Conservation (phyloP, 139 green algal genomes). For the Chlamydomonas sp. region DNA sequence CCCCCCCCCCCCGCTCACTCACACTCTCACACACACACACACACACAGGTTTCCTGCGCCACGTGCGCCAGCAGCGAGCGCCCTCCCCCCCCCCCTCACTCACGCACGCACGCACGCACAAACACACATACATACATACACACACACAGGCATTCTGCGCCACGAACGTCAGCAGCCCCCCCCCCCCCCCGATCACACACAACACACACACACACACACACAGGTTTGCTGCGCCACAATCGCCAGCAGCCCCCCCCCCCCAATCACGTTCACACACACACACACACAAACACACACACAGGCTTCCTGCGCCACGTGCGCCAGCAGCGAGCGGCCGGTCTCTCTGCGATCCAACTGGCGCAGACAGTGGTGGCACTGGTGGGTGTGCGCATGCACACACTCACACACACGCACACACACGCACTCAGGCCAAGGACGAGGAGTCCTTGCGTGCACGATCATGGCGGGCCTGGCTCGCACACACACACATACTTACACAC, state of each 20-base stretch:
- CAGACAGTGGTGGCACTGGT: conserved; percentile 55
- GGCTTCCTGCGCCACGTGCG: conserved; percentile 75
- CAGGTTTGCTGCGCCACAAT: too few species aligned
- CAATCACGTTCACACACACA: conserved; percentile 22
- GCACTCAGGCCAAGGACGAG: too few species aligned
- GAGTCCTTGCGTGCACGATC: too few species aligned
- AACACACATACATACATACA: neutral
- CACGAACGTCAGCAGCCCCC: neutral
- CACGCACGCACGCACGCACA: neutral
- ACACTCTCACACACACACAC: conserved; percentile 2
- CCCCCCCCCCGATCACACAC: too few species aligned
- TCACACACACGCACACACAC: too few species aligned
- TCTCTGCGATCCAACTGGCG: conserved; percentile 68
- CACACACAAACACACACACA: too few species aligned
- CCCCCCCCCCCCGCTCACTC: neutral
- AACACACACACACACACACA: neutral
- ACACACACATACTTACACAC: conserved; percentile 18
- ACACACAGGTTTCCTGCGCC: conserved; percentile 60
- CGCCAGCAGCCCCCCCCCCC: too few species aligned
- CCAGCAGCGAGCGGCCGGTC: conserved; percentile 72
- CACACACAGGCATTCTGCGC: neutral
- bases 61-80: conserved; percentile 70
- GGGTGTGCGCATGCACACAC: too few species aligned
- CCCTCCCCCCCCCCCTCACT: too few species aligned
- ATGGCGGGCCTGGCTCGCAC: too few species aligned